These are phyloP conservation scores for Rehmannia glutinosa DNA, from an alignment of 257 asterid species.

Conservation along the genomic window DNA sequence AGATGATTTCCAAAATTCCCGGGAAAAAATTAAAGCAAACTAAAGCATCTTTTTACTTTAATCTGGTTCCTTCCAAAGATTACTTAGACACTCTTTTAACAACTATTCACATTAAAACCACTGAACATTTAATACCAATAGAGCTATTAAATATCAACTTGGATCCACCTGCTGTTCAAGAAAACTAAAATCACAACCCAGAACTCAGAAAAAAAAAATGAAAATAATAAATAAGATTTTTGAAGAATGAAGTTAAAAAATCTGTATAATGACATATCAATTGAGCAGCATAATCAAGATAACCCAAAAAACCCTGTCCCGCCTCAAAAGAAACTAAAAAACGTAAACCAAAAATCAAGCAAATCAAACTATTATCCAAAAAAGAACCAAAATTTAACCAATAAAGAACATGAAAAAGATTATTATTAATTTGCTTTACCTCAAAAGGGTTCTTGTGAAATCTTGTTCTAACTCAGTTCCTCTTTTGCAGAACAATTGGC, in stretches of 20 bases:
- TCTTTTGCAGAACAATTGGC: conserved; percentile 16
- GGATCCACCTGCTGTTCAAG: conserved; percentile 19
- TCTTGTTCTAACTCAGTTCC: conserved; percentile 14
- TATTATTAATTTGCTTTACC: conserved; percentile 8
- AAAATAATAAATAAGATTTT: background rate
- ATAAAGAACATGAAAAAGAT: background rate
- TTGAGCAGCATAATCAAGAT: too few relatives aligned
- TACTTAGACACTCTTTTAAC: background rate
- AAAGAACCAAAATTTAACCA: conserved; percentile 2
- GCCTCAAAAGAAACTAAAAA: background rate
- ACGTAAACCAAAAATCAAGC: background rate
- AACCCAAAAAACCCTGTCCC: too few relatives aligned
- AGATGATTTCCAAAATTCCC: too few relatives aligned
- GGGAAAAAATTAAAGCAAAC: conserved; percentile 9
- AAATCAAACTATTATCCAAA: background rate
- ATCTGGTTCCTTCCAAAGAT: background rate
- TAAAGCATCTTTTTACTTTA: background rate
- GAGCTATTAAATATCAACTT: background rate
- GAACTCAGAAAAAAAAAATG: background rate
- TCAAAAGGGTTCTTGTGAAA: background rate
- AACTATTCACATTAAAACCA: background rate
- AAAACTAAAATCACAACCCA: conserved; percentile 10
- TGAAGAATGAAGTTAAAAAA: too few relatives aligned
- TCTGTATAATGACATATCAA: background rate
- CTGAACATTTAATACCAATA: background rate